A percentile compares a stretch with the other conserved stretches of the same genome.
Evolutionary conservation across 352 stramenopile genomes (phyloP).

Genomic region (Phytophthora melonis): DNA sequence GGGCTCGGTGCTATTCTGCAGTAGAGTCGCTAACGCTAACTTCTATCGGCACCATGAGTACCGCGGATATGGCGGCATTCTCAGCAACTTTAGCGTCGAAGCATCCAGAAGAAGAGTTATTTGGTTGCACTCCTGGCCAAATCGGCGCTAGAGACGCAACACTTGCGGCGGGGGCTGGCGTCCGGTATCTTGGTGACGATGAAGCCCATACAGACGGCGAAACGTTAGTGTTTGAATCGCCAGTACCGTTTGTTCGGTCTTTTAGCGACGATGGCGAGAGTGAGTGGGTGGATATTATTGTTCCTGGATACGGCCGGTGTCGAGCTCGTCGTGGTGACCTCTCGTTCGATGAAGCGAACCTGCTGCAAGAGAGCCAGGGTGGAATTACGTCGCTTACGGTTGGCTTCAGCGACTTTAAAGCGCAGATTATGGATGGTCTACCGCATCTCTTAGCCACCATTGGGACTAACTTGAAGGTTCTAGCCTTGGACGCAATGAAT

Average conservation of each 20-base stretch:
- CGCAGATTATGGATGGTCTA: background rate
- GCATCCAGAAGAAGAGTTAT: background rate
- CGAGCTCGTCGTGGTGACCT: background rate
- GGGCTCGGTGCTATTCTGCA: background rate
- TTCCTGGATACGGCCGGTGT: background rate
- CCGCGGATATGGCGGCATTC: background rate
- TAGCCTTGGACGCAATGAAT: constrained; percentile 4
- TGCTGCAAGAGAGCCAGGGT: background rate
- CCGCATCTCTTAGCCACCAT: background rate
- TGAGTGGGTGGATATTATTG: background rate
- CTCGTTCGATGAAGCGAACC: background rate
- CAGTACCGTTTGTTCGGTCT: background rate
- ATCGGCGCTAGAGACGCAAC: background rate
- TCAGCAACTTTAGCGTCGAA: background rate
- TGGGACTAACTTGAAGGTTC: background rate
- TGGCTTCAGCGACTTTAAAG: background rate
- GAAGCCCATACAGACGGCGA: background rate
- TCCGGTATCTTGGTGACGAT: background rate
- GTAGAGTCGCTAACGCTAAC: background rate
- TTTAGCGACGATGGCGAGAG: background rate
- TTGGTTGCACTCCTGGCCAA: background rate
- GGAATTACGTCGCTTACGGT: background rate
- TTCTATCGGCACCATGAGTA: background rate
- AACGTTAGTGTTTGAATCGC: background rate
- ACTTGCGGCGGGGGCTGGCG: background rate